A percentile compares a stretch with the other conserved stretches of the same genome.
These are phyloP conservation scores for Penicillium robsamsonii DNA, from an alignment of 495 filamentous ascomycete species.

Conservation along the genomic window DNA sequence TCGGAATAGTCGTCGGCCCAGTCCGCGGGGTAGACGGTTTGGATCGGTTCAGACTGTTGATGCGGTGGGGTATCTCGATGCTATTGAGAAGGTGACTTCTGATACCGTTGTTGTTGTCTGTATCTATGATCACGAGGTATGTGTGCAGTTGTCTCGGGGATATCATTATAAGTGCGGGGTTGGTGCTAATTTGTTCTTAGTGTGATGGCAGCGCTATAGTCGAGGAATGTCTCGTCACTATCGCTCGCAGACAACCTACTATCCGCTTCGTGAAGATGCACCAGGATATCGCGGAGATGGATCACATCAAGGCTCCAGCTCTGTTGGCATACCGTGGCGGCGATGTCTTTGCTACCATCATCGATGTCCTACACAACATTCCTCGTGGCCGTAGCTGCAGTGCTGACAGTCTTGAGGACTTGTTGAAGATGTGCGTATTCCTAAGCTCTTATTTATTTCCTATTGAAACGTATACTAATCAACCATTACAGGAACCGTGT, in stretches of 20 bases:
- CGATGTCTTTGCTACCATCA: conserved; percentile 86
- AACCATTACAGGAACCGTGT: conserved; percentile 30
- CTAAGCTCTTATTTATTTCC: background rate
- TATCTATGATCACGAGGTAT: conserved; percentile 86
- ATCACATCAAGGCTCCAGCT: conserved; percentile 82
- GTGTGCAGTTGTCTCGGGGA: conserved; percentile 15
- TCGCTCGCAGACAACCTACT: conserved; percentile 66
- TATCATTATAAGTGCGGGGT: background rate
- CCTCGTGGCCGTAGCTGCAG: conserved; percentile 63
- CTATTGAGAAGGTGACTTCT: conserved; percentile 79
- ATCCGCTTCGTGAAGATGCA: conserved; percentile 89
- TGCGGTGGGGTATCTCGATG: conserved; percentile 87
- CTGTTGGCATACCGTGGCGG: conserved; percentile 84
- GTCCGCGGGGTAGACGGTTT: conserved; percentile 71
- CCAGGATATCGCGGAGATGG: conserved; percentile 92
- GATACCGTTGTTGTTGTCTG: conserved; percentile 92
- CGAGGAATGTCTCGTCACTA: conserved; percentile 68
- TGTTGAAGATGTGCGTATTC: conserved; percentile 56
- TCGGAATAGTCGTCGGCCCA: conserved; percentile 49
- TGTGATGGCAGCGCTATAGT: conserved; percentile 70
- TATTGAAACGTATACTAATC: conserved; percentile 7
- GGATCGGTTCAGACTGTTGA: conserved; percentile 82
- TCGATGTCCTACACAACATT: conserved; percentile 82
- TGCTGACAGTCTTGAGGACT: conserved; percentile 56
- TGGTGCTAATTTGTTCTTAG: conserved; percentile 45